Percentiles rank a stretch among this genome's conserved stretches.
Evolutionary conservation across 2,329 filamentous ascomycete genomes (phyloP).

Genomic region (Colletotrichum acutatum): DNA sequence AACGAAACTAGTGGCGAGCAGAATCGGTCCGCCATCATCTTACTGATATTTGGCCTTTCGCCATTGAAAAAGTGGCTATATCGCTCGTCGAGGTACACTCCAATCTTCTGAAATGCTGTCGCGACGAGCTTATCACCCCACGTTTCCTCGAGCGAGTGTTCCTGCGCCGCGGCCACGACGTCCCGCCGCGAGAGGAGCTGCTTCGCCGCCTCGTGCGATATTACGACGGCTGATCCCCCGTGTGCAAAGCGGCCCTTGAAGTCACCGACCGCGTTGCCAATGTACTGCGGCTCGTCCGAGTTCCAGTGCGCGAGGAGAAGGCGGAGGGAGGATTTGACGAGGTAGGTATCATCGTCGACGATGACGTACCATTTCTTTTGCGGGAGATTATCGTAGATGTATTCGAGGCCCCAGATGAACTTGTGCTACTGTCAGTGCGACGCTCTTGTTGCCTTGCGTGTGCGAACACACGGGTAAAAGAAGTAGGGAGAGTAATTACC

Average conservation of each 20-base stretch:
- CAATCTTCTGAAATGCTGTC: constrained; percentile 62
- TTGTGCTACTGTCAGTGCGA: constrained; percentile 38
- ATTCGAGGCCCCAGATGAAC: constrained; percentile 67
- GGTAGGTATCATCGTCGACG: constrained; percentile 67
- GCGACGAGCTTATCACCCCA: constrained; percentile 67
- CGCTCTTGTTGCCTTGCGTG: not conserved
- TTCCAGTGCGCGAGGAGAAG: constrained; percentile 62
- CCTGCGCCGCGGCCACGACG: constrained; percentile 56
- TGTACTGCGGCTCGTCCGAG: constrained; percentile 57
- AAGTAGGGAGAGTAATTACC: constrained; percentile 43
- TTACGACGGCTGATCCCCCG: constrained; percentile 64
- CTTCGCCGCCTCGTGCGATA: constrained; percentile 63
- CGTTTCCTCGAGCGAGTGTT: constrained; percentile 60
- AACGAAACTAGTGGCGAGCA: constrained; percentile 67
- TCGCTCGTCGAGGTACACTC: constrained; percentile 65
- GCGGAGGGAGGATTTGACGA: constrained; percentile 60
- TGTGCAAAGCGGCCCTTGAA: constrained; percentile 67
- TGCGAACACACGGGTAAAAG: constrained; percentile 1
- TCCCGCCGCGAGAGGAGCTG: constrained; percentile 55
- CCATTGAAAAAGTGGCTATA: constrained; percentile 68
- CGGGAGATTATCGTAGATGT: constrained; percentile 60
- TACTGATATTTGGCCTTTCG: constrained; percentile 60
- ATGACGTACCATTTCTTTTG: constrained; percentile 70
- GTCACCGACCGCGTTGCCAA: constrained; percentile 68
- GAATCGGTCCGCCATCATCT: constrained; percentile 60